Percentiles rank a stretch among this genome's conserved stretches.
These are phyloP conservation scores for Linum tenue DNA, from an alignment of 345 rosid species.

Conservation along the genomic window DNA sequence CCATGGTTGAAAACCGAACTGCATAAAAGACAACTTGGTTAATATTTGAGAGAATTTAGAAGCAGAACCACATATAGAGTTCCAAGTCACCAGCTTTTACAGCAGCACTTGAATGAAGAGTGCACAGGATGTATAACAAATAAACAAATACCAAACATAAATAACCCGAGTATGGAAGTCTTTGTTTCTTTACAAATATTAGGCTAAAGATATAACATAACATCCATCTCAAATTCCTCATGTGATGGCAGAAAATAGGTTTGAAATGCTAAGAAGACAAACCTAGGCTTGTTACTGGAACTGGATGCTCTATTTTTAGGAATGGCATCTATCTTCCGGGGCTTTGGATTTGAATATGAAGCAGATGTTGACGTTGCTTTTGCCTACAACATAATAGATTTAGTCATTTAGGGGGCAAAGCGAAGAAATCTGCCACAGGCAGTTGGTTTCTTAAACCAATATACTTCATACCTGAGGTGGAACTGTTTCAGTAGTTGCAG, in stretches of 20 bases:
- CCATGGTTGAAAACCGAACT: slow-evolving; percentile 53
- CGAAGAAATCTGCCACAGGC: background rate
- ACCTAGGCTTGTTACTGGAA: slow-evolving; percentile 53
- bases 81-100: background rate
- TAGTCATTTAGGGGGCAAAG: background rate
- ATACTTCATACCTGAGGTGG: slow-evolving; percentile 30
- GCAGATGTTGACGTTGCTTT: slow-evolving; percentile 23
- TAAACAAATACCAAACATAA: background rate
- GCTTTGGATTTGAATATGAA: slow-evolving; percentile 34
- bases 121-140: background rate
- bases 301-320: slow-evolving; percentile 47
- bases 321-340: slow-evolving; percentile 36
- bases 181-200: too few relatives aligned
- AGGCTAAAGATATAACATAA: background rate
- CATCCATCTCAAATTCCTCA: background rate
- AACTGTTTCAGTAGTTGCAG: slow-evolving; percentile 23
- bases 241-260: background rate
- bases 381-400: slow-evolving; percentile 21
- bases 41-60: slow-evolving; percentile 14
- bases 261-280: slow-evolving; percentile 11
- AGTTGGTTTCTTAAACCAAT: background rate
- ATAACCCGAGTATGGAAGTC: background rate
- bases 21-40: slow-evolving; percentile 20
- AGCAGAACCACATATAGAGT: slow-evolving; percentile 2
- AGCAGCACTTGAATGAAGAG: too few relatives aligned